These are phyloP conservation scores for Fagus sylvatica DNA, from an alignment of 306 rosid species.

Conservation along the genomic window DNA sequence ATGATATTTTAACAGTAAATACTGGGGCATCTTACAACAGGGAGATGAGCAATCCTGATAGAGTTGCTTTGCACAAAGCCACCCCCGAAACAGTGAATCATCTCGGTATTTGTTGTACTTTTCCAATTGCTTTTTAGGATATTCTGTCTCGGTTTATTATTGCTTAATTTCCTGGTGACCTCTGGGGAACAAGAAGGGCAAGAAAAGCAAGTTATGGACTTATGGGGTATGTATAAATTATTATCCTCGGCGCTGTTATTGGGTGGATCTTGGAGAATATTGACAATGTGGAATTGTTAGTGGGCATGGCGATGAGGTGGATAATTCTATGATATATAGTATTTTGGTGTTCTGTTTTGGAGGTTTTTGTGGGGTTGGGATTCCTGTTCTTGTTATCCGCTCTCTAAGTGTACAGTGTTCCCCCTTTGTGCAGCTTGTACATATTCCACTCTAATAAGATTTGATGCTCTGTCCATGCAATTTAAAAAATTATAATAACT, in stretches of 20 bases:
- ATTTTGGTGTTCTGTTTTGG: constrained; percentile 35
- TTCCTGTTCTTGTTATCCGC: constrained; percentile 11
- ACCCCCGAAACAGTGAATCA: constrained; percentile 64
- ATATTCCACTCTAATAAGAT: constrained; percentile 2
- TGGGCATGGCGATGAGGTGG: constrained; percentile 32
- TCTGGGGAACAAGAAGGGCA: constrained; percentile 35
- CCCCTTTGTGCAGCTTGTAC: constrained; percentile 15
- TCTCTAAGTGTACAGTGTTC: constrained; percentile 13
- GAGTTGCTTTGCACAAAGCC: constrained; percentile 54
- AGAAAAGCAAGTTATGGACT: constrained; percentile 55
- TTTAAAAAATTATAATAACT: neutral
- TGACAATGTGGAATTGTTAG: constrained; percentile 32
- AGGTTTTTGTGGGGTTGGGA: constrained; percentile 32
- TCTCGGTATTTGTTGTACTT: constrained; percentile 53
- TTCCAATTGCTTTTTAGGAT: constrained; percentile 51
- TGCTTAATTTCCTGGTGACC: constrained; percentile 54
- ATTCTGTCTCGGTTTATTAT: constrained; percentile 70
- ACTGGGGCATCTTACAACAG: constrained; percentile 69
- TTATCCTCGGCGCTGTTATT: constrained; percentile 48
- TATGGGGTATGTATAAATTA: neutral
- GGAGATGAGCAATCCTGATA: constrained; percentile 49
- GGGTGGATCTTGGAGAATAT: constrained; percentile 48
- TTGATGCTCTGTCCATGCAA: neutral
- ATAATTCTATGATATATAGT: constrained; percentile 18
- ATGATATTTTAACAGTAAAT: constrained; percentile 58